Evolutionary conservation across 73 alveolate genomes (phyloP).

Genomic region (Vitrella brassicaformis): DNA sequence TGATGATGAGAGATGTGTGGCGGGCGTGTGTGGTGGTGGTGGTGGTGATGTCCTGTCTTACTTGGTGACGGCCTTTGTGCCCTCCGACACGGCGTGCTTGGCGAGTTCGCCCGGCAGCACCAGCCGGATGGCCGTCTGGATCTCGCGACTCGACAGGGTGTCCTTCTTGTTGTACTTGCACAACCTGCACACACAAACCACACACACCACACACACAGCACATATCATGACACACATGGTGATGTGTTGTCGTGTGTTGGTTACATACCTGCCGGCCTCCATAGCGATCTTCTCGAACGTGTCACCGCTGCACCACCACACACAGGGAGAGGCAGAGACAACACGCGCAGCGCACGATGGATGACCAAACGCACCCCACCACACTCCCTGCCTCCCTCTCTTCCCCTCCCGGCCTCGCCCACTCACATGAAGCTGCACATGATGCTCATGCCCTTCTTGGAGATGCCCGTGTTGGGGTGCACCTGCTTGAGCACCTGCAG

Average conservation of each 20-base stretch:
- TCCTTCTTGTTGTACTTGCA: conserved; percentile 6
- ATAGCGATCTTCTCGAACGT: conserved; percentile 43
- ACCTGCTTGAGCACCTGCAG: conserved; percentile 49
- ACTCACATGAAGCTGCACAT: conserved; percentile 51
- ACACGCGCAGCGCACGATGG: too few species aligned
- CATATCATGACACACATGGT: not conserved
- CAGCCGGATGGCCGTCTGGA: conserved; percentile 45
- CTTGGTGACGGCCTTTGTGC: conserved; percentile 32
- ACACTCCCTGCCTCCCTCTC: too few species aligned
- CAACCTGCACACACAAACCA: not conserved
- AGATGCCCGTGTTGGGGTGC: conserved; percentile 46
- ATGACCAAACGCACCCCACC: too few species aligned
- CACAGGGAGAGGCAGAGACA: too few species aligned
- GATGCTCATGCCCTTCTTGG: conserved; percentile 45
- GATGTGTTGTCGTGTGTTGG: not conserved
- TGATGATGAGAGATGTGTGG: too few species aligned
- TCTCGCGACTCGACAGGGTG: conserved; percentile 18
- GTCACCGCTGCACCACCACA: too few species aligned
- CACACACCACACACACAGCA: not conserved
- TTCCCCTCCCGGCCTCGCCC: too few species aligned
- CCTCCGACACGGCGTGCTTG: conserved; percentile 49
- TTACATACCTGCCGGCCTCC: conserved; percentile 19
- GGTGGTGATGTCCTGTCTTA: too few species aligned
- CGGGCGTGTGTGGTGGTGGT: too few species aligned
- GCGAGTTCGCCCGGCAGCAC: conserved; percentile 47